Evolutionary conservation across 176 grass and related monocot species (phyloP), one percentile per base, ranked within the genome.

Genomic region (Eragrostis nindensis): DNA sequence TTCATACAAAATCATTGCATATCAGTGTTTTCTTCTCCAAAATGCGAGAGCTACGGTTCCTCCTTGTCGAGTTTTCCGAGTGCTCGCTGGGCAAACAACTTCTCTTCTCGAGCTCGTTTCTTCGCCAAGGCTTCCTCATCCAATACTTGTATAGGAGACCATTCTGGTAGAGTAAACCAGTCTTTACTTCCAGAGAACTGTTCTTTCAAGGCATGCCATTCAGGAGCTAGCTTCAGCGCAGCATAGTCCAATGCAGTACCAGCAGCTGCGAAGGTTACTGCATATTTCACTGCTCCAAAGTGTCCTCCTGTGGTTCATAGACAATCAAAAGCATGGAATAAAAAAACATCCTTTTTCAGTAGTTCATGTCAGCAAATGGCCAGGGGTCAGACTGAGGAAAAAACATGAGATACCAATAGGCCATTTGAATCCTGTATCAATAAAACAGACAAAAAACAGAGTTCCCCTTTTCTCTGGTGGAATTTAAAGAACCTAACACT

Each of bases 141-240:
- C 56, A 99, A 69, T 62, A 95, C 89, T 82, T 95, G 90, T 26
- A 99, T 93, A 3, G 96, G 90, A 5, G 82, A 99, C 96, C 90
- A 99, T 48, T 91, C 92, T 0, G 96, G 90, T 17, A 93, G 70
- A 25, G 24, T 88, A 77, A 92, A 81, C 92, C 88, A 90, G 71
- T 78, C 86, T 65, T 88, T 76, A n/a, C 89, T 84, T 82, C 11
- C 80, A 6, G 83, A 78, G 2, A 89, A 47, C 18, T 50, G 71
- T 24, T 78, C 86, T 67, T 44, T 85, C 16, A 91, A 71, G 22
- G 74, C 80, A 19, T 62, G 54, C 57, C 88, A 78, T 29, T 87
- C 76, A 60, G 92, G 95, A 10, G 67, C 81, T 22, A 95, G 66
- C 81, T 86, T 91, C 63, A 86, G 17, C 8, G 84, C 66, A 21